These are phyloP conservation scores for Nepenthes alata DNA, from an alignment of 179 eudicot species.

Conservation along the genomic window DNA sequence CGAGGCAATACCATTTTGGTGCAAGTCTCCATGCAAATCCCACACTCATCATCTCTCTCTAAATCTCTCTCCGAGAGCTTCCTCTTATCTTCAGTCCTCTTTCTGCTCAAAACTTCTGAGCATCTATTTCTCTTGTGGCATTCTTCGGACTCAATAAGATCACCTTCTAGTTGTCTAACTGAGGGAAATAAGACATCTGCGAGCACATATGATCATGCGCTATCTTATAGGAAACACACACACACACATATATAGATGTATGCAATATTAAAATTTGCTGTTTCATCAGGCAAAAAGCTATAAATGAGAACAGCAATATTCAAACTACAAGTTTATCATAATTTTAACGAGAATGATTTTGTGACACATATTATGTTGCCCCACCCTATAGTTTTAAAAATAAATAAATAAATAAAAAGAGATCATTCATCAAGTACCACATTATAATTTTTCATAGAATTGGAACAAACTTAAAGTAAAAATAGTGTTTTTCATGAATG, in stretches of 20 bases:
- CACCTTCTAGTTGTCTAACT: slow-evolving; percentile 55
- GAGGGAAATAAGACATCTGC: slow-evolving; percentile 81
- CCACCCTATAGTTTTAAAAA: no score
- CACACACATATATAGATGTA: no score
- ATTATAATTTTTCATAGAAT: no score
- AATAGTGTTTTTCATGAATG: no score
- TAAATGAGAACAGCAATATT: neutral
- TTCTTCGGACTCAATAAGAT: slow-evolving; percentile 28
- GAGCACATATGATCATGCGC: slow-evolving; percentile 1
- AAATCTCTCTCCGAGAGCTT: slow-evolving; percentile 18
- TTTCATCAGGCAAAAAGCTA: neutral
- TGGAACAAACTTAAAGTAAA: no score
- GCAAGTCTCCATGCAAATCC: slow-evolving; percentile 72
- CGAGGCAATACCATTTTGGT: slow-evolving; percentile 61
- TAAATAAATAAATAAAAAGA: no score
- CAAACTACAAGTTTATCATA: no score
- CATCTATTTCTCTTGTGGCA: slow-evolving; percentile 9
- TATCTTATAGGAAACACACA: no score
- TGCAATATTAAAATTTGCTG: no score
- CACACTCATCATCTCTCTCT: slow-evolving; percentile 68
- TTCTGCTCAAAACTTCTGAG: slow-evolving; percentile 10
- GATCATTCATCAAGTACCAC: no score
- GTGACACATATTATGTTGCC: no score
- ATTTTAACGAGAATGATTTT: no score
- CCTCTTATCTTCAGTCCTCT: slow-evolving; percentile 26